Conservation (phyloP, 2,329 filamentous ascomycete species). For the Allantophomopsis lycopodina region DNA sequence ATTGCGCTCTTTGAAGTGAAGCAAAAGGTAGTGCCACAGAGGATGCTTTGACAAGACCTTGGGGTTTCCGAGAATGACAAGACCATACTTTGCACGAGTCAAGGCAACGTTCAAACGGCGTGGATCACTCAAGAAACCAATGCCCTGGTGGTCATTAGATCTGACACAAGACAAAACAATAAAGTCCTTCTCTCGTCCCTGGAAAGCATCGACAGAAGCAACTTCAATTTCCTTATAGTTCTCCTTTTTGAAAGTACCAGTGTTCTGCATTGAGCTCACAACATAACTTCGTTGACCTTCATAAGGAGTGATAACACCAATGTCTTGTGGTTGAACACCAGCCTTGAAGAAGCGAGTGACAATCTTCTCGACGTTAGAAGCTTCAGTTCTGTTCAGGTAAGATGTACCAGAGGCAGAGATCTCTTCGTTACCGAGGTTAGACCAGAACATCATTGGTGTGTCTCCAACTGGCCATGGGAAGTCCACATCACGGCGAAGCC, state of each 20-base stretch:
- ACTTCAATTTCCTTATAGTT: slow-evolving; percentile 98
- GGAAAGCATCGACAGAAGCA: slow-evolving; percentile 95
- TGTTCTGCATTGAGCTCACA: slow-evolving; percentile 98
- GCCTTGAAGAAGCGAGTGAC: slow-evolving; percentile 98
- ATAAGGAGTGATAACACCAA: slow-evolving; percentile 97
- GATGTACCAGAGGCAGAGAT: slow-evolving; percentile 96
- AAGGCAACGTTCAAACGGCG: slow-evolving; percentile 94
- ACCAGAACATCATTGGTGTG: slow-evolving; percentile 99
- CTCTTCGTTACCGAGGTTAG: slow-evolving; percentile 92
- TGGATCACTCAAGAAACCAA: slow-evolving; percentile 95
- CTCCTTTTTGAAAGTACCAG: slow-evolving; percentile 95
- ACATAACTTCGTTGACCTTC: slow-evolving; percentile 97
- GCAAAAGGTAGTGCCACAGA: slow-evolving; percentile 86
- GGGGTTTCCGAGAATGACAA: slow-evolving; percentile 94
- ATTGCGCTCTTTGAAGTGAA: slow-evolving; percentile 94
- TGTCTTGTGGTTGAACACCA: slow-evolving; percentile 82
- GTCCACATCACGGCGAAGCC: slow-evolving; percentile 84
- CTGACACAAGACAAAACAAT: slow-evolving; percentile 96
- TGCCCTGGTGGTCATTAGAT: slow-evolving; percentile 97
- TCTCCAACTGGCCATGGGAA: slow-evolving; percentile 95
- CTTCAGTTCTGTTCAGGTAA: slow-evolving; percentile 94
- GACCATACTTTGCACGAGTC: slow-evolving; percentile 90
- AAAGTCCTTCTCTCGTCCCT: slow-evolving; percentile 97
- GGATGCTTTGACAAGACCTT: slow-evolving; percentile 97
- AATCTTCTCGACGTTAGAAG: slow-evolving; percentile 95